Evolutionary conservation across 306 rosid genomes (phyloP).

Genomic region (Acacia acuminata): DNA sequence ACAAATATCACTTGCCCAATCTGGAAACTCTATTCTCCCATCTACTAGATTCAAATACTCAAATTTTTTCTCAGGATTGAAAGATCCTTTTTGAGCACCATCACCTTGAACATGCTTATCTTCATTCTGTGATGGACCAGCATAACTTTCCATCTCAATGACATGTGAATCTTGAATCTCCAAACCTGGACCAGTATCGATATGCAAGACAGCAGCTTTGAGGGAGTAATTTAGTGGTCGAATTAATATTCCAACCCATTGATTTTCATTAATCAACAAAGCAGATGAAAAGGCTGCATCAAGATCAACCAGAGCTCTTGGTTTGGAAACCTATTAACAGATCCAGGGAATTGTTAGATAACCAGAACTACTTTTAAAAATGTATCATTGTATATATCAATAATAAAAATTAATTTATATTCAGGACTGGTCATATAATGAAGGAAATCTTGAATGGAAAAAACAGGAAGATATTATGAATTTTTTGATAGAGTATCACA

Average conservation of each 20-base stretch:
- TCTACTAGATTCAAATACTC: slow-evolving; percentile 60
- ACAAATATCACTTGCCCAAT: slow-evolving; percentile 83
- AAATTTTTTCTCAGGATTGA: slow-evolving; percentile 45
- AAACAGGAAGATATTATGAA: slow-evolving; percentile 19
- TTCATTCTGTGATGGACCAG: slow-evolving; percentile 43
- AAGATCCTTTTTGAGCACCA: slow-evolving; percentile 47
- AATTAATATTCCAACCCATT: slow-evolving; percentile 90
- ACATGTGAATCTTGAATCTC: slow-evolving; percentile 63
- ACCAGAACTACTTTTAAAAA: slow-evolving; percentile 7
- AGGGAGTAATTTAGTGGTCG: slow-evolving; percentile 90
- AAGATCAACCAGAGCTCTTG: slow-evolving; percentile 96
- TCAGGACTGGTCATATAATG: slow-evolving; percentile 10
- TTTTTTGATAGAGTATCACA: not conserved
- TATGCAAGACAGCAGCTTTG: slow-evolving; percentile 81
- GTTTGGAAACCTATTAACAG: slow-evolving; percentile 69
- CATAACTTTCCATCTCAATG: slow-evolving; percentile 82
- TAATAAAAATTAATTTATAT: slow-evolving; percentile 12
- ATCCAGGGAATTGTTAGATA: slow-evolving; percentile 35
- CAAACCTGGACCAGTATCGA: slow-evolving; percentile 98
- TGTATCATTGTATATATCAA: slow-evolving; percentile 10
- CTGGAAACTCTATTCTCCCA: slow-evolving; percentile 86
- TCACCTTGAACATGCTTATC: slow-evolving; percentile 37
- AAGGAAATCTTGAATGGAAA: slow-evolving; percentile 31
- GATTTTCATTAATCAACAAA: slow-evolving; percentile 87
- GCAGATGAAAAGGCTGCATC: slow-evolving; percentile 90